Evolutionary conservation across 306 rosid genomes (phyloP), one percentile per base, ranked within the genome.

Genomic region (Aeschynomene evenia): DNA sequence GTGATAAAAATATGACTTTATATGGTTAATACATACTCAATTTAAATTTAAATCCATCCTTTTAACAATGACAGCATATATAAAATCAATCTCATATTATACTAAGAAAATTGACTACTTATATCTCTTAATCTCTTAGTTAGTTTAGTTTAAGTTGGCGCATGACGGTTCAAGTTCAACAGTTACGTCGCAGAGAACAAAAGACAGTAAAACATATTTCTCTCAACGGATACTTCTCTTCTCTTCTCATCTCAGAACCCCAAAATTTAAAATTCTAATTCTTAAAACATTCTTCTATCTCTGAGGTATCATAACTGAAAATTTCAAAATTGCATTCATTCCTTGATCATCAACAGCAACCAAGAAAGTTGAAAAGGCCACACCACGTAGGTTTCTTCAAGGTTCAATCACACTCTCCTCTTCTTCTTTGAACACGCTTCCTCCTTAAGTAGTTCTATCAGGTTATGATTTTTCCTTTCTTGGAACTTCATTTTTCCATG

Each of bases 221-320:
- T 28, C 48, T 36, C 26, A 82, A 82, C 78, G 82, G 74, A 63
- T 57, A 64, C 9, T 33, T 33, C 7, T 33, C 10, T 33, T n/a
- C n/a, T n/a, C n/a, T n/a, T n/a, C n/a, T n/a, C n/a, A n/a, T n/a
- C n/a, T n/a, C n/a, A n/a, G 10, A 33, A 33, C 37, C 37, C 37
- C 6, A 5, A 7, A 7, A 6, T 33, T 33, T 5, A 33, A 33
- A 33, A 33, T 33, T 33, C 7, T 33, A 33, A 33, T 33, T 33
- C 7, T 33, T 8, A 33, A 5, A 33, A 33, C 31, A 28, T 3
- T 3, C 31, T 3, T 28, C 3, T 28, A 4, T 28, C 6, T 28
- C 5, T 28, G 31, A 3, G 31, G 31, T 28, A 28, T 3, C 31
- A 28, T 3, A 28, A 28, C 31, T 42, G 36, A 53, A 39, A 23